Evolutionary conservation across 2,329 filamentous ascomycete species (phyloP), one percentile per base, ranked within the genome.

Genomic region (Sclerotinia glacialis): DNA sequence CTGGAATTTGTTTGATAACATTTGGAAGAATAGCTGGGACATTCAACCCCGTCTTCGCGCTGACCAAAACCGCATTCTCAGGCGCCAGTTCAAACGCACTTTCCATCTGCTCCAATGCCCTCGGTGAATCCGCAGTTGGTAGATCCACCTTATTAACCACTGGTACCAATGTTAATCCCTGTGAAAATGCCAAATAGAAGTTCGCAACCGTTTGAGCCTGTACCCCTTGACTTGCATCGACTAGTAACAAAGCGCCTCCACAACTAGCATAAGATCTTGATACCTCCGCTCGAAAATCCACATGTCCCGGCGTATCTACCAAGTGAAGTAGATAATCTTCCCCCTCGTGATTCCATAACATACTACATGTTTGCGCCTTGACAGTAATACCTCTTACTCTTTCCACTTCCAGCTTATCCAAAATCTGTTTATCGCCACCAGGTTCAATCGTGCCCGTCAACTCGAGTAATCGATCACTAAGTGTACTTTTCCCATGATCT

Each of bases 181-280:
- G 92, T 1, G 94, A 89, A 78, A 99, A 99, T 9, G 95, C 95
- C 31, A 98, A 86, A 77, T 98, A 97, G 80, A 99, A 99, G 78
- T 99, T 99, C 69, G 95, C 95, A 11, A 99, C 95, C 0, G 95
- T 99, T 81, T 99, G 95, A 6, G 95, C 95, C 80, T 99, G 95
- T 2, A 99, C 89, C 55, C 95, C 95, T 79, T 99, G 95, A 72
- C 91, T 96, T 9, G 94, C 95, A 82, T 99, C 95, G 3, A 99
- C 94, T 1, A 99, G 86, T 63, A 99, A 83, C 68, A 99, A 78
- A 0, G 95, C 94, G 61, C 95, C 96, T 70, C 93, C 94, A 77
- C 95, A 99, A 74, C 92, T 96, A 62, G 94, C 94, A 81, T 99
- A 99, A 69, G 92, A 97, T 58, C 95, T 86, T 44, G 92, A 96